Evolutionary conservation across 257 asterid genomes (phyloP).

Genomic region (Ophiorrhiza pumila): DNA sequence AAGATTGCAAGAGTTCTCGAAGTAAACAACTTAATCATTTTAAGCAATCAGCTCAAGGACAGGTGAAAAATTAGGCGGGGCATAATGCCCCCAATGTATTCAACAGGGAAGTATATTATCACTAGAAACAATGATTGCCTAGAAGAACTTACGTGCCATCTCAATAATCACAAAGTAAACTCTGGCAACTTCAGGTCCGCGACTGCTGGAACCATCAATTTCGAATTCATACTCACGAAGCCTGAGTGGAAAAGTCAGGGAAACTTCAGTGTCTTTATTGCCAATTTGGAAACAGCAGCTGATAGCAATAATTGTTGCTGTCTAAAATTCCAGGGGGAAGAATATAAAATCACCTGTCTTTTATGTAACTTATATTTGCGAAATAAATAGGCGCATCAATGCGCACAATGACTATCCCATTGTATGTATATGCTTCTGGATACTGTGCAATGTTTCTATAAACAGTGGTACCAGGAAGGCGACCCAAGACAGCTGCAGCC

Average conservation of each 20-base stretch:
- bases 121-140: background rate
- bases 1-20: background rate
- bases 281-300: conserved; percentile 1
- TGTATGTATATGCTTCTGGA: conserved; percentile 95
- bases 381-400: conserved; percentile 94
- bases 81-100: background rate
- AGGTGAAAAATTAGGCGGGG: background rate
- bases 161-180: conserved; percentile 78
- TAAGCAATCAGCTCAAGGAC: background rate
- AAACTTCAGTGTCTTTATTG: background rate
- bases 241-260: conserved; percentile 37
- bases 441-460: conserved; percentile 88
- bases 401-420: conserved; percentile 93
- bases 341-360: conserved; percentile 60
- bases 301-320: background rate
- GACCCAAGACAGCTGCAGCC: conserved; percentile 86
- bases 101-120: background rate
- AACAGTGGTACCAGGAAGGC: conserved; percentile 95
- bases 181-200: conserved; percentile 84
- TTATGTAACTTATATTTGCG: conserved; percentile 90
- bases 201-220: conserved; percentile 50
- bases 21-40: background rate
- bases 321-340: conserved; percentile 10
- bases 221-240: conserved; percentile 87
- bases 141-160: conserved; percentile 88